Evolutionary conservation across 2,329 filamentous ascomycete species (phyloP), one percentile per base, ranked within the genome.

Genomic region (Fragosphaeria purpurea): DNA sequence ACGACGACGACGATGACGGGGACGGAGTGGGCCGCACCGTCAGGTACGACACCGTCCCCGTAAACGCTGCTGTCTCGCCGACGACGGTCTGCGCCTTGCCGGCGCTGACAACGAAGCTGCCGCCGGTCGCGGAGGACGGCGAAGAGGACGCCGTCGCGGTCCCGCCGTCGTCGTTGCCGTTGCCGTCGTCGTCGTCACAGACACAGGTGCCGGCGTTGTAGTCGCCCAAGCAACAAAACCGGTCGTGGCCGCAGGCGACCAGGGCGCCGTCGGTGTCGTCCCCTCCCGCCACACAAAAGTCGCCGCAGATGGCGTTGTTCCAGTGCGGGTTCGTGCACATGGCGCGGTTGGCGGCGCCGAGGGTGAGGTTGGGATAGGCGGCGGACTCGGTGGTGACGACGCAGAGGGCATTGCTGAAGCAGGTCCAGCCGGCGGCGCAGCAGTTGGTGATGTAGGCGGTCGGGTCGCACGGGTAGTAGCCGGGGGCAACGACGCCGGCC

Each of bases 311-410:
- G 4, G 49, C 41, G 48, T 57, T 58, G 33, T 55, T 53, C 60
- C 61, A 63, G 33, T 49, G 30, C 31, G 55, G 59, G 38, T 57
- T 56, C 10, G 61, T 61, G 49, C 60, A 62, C 22, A 58, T 57
- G 30, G 50, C 54, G 7, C 59, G 52, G 30, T 47, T 46, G 11
- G 57, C 57, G 10, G 55, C 53, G n/a, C 58, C 57, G 1, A 51
- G 9, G 5, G 50, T 57, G 4, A 58, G 32, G 41, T 60, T 59
- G 30, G 57, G 56, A 32, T 50, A 57, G 7, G 50, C 35, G 12
- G 46, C 45, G 33, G 48, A 55, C 37, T 53, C 49, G 7, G 42
- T 52, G 6, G 59, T 58, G 30, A 57, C 55, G 41, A 58, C 52
- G 51, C 61, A 62, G 7, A 59, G 55, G 6, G 54, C 39, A 46